phyloP scores from a whole-genome alignment of 306 rosid species.

The Pterocarpus santalinus region DNA sequence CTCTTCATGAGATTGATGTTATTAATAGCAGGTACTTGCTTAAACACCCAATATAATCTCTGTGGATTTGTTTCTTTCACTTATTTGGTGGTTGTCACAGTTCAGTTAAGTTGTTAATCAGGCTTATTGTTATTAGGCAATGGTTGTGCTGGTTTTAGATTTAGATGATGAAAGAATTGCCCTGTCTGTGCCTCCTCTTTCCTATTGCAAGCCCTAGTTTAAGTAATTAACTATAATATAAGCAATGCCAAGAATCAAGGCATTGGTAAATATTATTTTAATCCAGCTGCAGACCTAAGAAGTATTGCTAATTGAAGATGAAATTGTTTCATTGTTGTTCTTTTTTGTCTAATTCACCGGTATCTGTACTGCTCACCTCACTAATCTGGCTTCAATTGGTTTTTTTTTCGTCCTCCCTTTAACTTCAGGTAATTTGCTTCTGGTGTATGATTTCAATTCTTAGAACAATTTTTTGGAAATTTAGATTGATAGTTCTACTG shows the following conservation, averaged over 20 bases:
- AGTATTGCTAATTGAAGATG: neutral
- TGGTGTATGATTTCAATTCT: neutral
- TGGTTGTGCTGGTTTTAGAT: slow-evolving; percentile 7
- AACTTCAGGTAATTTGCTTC: neutral
- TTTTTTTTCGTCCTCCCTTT: too few relatives aligned
- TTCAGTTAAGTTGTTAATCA: neutral
- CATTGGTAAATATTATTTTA: neutral
- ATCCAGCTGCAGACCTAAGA: neutral
- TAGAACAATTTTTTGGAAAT: neutral
- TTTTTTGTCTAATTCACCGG: too few relatives aligned
- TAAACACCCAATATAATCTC: neutral
- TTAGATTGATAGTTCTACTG: neutral
- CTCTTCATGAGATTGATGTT: slow-evolving; percentile 98
- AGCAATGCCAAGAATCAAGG: neutral
- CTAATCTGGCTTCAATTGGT: too few relatives aligned
- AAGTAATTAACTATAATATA: slow-evolving; percentile 5
- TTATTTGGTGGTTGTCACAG: neutral
- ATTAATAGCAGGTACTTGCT: slow-evolving; percentile 88
- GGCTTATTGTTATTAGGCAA: neutral
- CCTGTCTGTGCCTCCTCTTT: neutral
- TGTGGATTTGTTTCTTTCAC: too few relatives aligned
- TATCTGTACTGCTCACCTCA: too few relatives aligned
- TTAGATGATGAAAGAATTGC: neutral
- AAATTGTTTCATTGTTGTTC: neutral
- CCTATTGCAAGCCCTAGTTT: neutral